Evolutionary conservation across 2,329 filamentous ascomycete genomes (phyloP).

Genomic region (Cladorrhinum sp.): DNA sequence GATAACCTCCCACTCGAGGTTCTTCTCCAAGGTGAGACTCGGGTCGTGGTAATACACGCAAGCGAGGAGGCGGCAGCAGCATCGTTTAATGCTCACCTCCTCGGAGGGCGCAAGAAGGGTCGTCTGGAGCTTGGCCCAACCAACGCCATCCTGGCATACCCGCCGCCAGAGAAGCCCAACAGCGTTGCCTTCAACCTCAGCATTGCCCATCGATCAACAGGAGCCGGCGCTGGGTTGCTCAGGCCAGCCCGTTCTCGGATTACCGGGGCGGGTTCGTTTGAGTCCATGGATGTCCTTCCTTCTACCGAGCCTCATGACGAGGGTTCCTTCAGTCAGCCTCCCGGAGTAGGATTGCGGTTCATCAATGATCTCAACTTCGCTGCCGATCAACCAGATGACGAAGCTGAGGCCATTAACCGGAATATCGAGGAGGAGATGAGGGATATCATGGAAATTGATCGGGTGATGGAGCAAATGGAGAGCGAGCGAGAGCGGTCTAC

Average conservation of each 20-base stretch:
- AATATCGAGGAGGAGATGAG: constrained; percentile 60
- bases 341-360: constrained; percentile 44
- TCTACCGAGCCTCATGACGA: constrained; percentile 30
- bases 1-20: constrained; percentile 51
- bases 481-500: constrained; percentile 45
- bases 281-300: constrained; percentile 20
- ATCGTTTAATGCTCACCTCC: constrained; percentile 29
- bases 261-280: constrained; percentile 27
- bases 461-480: constrained; percentile 56
- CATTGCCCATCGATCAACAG: constrained; percentile 33
- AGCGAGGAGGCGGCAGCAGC: constrained; percentile 40
- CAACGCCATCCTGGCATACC: constrained; percentile 56
- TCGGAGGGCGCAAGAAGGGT: constrained; percentile 39
- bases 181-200: constrained; percentile 52
- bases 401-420: constrained; percentile 45
- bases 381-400: constrained; percentile 50
- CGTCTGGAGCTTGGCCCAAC: constrained; percentile 34
- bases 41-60: constrained; percentile 54
- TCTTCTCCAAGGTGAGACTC: constrained; percentile 53
- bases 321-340: constrained; percentile 27
- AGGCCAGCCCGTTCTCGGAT: constrained; percentile 23
- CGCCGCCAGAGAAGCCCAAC: constrained; percentile 40
- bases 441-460: constrained; percentile 65
- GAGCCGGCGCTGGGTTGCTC: constrained; percentile 36
- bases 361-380: constrained; percentile 50